Base-by-base conservation (phyloP, 371 early-diverging fungal species). In the Rhizopus sp. region DNA sequence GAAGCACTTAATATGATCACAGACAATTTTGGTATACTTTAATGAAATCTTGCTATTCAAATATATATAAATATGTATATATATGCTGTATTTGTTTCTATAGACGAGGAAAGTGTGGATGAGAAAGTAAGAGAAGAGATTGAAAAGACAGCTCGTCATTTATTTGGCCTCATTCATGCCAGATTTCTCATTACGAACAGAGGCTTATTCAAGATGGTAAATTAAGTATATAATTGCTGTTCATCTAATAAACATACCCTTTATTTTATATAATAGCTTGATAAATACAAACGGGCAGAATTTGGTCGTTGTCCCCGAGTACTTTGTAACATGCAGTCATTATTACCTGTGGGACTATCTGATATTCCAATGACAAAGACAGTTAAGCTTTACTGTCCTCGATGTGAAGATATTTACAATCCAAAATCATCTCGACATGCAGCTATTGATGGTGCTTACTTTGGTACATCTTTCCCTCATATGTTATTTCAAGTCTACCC, bases 281-380 rank as follows among this genome's bases (percentile, higher is more conserved):
- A 96, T 57, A 93, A 93, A 75, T 93, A 89, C 64, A 88, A 89
- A 64, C 84, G 86, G 40, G 89, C 84, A 12, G 93, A 93, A 50
- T 99, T 97, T 76, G 99, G 99, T 5, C 81, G 85, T 46, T 99
- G 99, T 76, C 95, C 96, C 2, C 83, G 99, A 50, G 90, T 90
- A 5, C 87, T 88, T 15, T 99, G 99, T 74, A 83, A 88, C 55
- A 85, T 88, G 50, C 84, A 87, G 65, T 83, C 91, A 31, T 76
- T 90, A 50, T 64, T 99, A 50, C 99, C 99, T 0, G 89, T 93
- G 16, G 99, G 99, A 0, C 62, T 94, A 31, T 88, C 90, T 9
- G 98, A 99, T 70, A 70, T 85, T 33, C 90, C 94, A 10, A 82
- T 87, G 55, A 86, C 84, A 8, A 88, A 89, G 54, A 85, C 89